phyloP scores from a whole-genome alignment of 2,329 filamentous ascomycete genomes.

The Fusarium ramigenum region DNA sequence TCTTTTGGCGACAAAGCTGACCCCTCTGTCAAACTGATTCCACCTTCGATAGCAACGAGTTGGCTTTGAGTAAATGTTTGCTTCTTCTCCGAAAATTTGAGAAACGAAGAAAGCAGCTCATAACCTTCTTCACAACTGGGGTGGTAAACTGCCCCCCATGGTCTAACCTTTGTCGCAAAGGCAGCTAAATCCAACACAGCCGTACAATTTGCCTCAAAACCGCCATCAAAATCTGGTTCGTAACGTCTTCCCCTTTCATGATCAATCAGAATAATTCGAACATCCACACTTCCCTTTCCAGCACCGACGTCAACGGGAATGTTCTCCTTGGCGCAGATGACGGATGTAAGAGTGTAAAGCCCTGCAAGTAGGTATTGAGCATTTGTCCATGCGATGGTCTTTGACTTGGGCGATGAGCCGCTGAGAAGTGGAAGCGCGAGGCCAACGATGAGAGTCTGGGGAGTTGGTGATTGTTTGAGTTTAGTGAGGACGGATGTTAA shows the following conservation, averaged over 20 bases:
- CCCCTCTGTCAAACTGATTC: conserved; percentile 54
- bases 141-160: conserved; percentile 74
- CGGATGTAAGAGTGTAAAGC: conserved; percentile 80
- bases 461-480: conserved; percentile 48
- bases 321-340: conserved; percentile 71
- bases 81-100: conserved; percentile 56
- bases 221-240: conserved; percentile 47
- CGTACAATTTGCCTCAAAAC: conserved; percentile 56
- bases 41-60: conserved; percentile 61
- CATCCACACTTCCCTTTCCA: conserved; percentile 75
- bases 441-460: conserved; percentile 60
- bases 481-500: conserved; percentile 63
- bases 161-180: conserved; percentile 62
- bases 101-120: conserved; percentile 61
- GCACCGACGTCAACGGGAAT: conserved; percentile 66
- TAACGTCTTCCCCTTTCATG: conserved; percentile 55
- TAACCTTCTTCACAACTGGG: conserved; percentile 73
- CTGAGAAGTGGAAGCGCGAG: conserved; percentile 71
- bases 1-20: background rate
- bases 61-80: conserved; percentile 61
- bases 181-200: conserved; percentile 59
- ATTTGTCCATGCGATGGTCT: conserved; percentile 68
- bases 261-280: conserved; percentile 77
- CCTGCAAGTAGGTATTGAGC: conserved; percentile 79
- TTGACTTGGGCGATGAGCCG: conserved; percentile 53